These are phyloP conservation scores for Scutellaria galericulata DNA, from an alignment of 257 asterid species.

Conservation along the genomic window DNA sequence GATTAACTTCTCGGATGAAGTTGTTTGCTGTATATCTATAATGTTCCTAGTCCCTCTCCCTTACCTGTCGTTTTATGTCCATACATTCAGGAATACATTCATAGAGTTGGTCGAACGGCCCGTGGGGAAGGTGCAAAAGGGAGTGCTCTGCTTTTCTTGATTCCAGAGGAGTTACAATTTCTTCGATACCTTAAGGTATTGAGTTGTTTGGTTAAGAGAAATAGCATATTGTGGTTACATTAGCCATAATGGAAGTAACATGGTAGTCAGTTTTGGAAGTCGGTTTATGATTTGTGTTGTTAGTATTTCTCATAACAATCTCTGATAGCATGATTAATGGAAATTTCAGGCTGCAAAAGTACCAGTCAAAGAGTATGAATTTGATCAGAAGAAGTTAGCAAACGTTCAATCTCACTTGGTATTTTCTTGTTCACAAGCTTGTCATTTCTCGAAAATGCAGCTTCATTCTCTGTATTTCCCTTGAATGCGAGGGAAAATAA, in stretches of 20 bases:
- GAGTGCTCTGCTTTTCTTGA: conserved; percentile 86
- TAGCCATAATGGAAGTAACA: conserved; percentile 23
- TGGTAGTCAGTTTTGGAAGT: neutral
- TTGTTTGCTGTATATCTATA: conserved; percentile 12
- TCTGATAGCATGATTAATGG: conserved; percentile 25
- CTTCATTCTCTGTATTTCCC: neutral
- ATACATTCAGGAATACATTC: conserved; percentile 80
- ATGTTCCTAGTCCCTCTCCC: conserved; percentile 14
- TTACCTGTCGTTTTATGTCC: conserved; percentile 30
- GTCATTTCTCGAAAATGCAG: neutral
- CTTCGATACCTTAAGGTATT: conserved; percentile 81
- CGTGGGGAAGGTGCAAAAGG: conserved; percentile 99
- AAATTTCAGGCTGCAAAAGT: conserved; percentile 86
- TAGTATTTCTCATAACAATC: conserved; percentile 14
- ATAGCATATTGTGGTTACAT: neutral
- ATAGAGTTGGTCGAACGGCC: conserved; percentile 96
- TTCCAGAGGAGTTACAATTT: conserved; percentile 86
- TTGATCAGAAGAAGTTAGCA: conserved; percentile 69
- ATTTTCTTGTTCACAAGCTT: conserved; percentile 35
- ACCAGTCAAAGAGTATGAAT: conserved; percentile 85
- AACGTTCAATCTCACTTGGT: conserved; percentile 91
- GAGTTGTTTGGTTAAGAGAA: conserved; percentile 24
- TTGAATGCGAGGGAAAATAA: neutral
- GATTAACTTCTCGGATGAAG: conserved; percentile 16
- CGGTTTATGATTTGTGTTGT: conserved; percentile 2